These are phyloP conservation scores for Leccinum variicolor DNA, from an alignment of 768 basidiomycete genomes.

Conservation along the genomic window DNA sequence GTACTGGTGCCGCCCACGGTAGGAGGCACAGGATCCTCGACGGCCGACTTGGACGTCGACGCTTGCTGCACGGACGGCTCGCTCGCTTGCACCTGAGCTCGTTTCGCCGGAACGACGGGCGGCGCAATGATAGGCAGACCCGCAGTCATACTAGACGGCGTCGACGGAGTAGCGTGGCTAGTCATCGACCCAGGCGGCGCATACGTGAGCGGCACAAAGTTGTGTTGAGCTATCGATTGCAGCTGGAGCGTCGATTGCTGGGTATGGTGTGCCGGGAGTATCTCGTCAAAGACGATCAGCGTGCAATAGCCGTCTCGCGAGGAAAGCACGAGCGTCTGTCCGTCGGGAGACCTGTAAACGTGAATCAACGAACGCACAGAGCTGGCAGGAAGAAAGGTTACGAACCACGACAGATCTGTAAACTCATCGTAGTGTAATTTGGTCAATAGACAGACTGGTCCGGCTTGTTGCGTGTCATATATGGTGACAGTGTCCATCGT, in stretches of 20 bases:
- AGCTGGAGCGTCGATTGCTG: constrained; percentile 91
- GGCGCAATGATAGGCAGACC: constrained; percentile 30
- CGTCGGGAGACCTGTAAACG: constrained; percentile 88
- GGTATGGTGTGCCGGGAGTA: constrained; percentile 80
- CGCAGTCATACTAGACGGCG: constrained; percentile 34
- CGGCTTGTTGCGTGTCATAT: constrained; percentile 95
- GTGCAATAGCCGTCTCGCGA: constrained; percentile 98
- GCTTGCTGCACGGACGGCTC: constrained; percentile 9
- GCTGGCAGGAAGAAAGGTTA: constrained; percentile 8
- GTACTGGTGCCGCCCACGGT: constrained; percentile 11
- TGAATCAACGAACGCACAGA: constrained; percentile 3
- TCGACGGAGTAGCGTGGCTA: constrained; percentile 18
- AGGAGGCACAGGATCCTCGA: constrained; percentile 19
- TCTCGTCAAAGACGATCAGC: constrained; percentile 91
- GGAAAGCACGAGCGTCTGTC: constrained; percentile 86
- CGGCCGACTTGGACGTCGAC: constrained; percentile 29
- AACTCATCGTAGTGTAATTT: constrained; percentile 98
- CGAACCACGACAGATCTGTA: constrained; percentile 94
- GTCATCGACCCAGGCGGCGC: constrained; percentile 11
- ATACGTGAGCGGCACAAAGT: constrained; percentile 61
- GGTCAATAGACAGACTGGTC: constrained; percentile 86
- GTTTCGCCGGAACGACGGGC: constrained; percentile 33
- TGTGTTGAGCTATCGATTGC: constrained; percentile 85
- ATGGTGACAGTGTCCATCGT: constrained; percentile 95
- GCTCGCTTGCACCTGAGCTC: constrained; percentile 31